Evolutionary conservation across 495 filamentous ascomycete genomes (phyloP).

Genomic region (Parathielavia hyrcaniae): DNA sequence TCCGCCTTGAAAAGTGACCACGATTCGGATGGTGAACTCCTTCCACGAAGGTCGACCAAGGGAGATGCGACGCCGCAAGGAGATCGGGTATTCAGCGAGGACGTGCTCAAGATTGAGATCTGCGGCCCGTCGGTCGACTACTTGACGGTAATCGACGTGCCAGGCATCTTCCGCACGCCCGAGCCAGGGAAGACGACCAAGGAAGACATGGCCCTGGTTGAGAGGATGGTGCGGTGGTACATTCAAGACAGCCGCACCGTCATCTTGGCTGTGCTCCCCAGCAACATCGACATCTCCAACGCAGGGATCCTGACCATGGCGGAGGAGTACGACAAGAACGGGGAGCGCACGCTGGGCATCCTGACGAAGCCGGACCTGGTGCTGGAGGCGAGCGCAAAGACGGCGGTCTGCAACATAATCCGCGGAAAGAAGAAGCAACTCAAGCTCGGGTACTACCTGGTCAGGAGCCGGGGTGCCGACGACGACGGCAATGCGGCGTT

Average conservation of each 20-base stretch:
- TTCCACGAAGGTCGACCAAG: neutral
- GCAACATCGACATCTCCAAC: conserved; percentile 56
- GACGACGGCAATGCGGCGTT: conserved; percentile 16
- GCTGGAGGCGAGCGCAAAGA: conserved; percentile 42
- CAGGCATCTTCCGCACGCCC: conserved; percentile 56
- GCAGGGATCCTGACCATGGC: conserved; percentile 56
- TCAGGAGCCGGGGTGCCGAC: conserved; percentile 49
- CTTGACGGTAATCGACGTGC: conserved; percentile 57
- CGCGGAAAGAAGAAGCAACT: conserved; percentile 37
- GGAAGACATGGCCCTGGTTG: conserved; percentile 45
- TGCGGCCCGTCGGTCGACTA: conserved; percentile 49
- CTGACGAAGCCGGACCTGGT: conserved; percentile 57
- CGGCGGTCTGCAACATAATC: conserved; percentile 43
- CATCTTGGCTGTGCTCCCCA: conserved; percentile 54
- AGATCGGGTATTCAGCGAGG: conserved; percentile 39
- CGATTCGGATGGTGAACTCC: neutral
- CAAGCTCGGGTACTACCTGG: conserved; percentile 51
- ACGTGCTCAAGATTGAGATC: conserved; percentile 54
- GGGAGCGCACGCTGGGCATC: conserved; percentile 52
- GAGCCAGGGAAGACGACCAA: conserved; percentile 44
- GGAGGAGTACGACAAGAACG: conserved; percentile 42
- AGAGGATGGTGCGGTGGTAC: conserved; percentile 50
- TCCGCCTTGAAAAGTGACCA: neutral
- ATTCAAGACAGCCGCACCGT: conserved; percentile 42
- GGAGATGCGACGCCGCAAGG: conserved; percentile 9